phyloP scores from a whole-genome alignment of 148 eudicot genomes.

The Dysphania ambrosioides region DNA sequence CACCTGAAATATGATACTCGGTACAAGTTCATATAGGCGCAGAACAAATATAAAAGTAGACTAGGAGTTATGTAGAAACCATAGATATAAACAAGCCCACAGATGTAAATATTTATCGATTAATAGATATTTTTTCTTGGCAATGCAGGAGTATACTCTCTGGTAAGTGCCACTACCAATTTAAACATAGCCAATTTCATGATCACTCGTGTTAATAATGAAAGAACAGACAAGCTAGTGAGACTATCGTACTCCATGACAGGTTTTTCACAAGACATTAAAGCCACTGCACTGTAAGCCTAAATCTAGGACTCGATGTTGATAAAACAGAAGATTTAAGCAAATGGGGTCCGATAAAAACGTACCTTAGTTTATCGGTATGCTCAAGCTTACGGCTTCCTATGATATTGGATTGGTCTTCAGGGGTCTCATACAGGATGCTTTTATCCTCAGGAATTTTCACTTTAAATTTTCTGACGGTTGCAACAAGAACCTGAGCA shows the following conservation, averaged over 20 bases:
- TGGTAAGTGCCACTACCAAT: no score
- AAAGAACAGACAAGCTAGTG: no score
- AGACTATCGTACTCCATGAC: no score
- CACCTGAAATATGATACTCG: slow-evolving; percentile 30
- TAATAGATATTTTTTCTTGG: no score
- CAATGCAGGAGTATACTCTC: no score
- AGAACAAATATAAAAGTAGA: background rate
- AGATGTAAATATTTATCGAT: no score
- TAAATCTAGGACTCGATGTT: no score
- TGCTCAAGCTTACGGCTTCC: slow-evolving; percentile 60
- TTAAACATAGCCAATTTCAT: no score
- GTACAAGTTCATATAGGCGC: background rate
- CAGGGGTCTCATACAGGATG: slow-evolving; percentile 43
- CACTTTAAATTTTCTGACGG: slow-evolving; percentile 35
- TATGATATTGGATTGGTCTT: slow-evolving; percentile 28
- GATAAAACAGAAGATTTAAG: background rate
- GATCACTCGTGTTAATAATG: no score
- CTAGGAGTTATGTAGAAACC: background rate
- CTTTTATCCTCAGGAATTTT: slow-evolving; percentile 37
- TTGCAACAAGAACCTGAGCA: slow-evolving; percentile 49
- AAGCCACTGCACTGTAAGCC: no score
- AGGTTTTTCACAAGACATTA: no score
- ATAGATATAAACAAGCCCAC: background rate
- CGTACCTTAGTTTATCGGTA: slow-evolving; percentile 42
- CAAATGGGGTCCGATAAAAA: background rate